Evolutionary conservation across 1,284 basidiomycete genomes (phyloP).

Genomic region (Apiotrichum siamense): DNA sequence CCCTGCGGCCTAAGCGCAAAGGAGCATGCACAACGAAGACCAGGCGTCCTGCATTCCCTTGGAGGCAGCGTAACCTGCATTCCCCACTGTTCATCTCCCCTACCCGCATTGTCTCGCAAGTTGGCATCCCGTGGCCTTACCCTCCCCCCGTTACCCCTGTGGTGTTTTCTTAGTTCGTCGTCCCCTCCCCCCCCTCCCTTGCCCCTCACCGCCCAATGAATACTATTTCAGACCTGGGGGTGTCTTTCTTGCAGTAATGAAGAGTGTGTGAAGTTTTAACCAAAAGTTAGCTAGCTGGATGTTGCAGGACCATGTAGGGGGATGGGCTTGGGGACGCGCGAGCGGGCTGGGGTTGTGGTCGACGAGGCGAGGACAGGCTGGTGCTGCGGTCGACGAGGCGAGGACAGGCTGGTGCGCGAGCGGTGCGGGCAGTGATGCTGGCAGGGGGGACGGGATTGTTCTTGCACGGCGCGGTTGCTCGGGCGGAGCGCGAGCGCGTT

Average conservation of each 20-base stretch:
- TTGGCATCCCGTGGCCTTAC: conserved; percentile 15
- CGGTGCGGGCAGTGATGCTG: too few relatives aligned
- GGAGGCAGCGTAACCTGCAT: conserved; percentile 14
- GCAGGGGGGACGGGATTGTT: too few relatives aligned
- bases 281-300: background rate
- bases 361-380: too few relatives aligned
- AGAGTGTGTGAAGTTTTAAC: conserved; percentile 11
- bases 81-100: conserved; percentile 17
- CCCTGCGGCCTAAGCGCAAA: conserved; percentile 29
- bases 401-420: too few relatives aligned
- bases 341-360: too few relatives aligned
- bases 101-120: conserved; percentile 19
- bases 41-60: conserved; percentile 17
- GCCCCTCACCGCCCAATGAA: conserved; percentile 18
- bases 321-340: too few relatives aligned
- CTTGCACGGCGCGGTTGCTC: too few relatives aligned
- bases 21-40: conserved; percentile 17
- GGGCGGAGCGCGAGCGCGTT: too few relatives aligned
- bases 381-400: too few relatives aligned
- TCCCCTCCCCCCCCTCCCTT: conserved; percentile 14
- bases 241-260: conserved; percentile 14
- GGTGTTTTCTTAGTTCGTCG: conserved; percentile 22
- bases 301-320: background rate
- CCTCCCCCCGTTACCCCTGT: conserved; percentile 16
- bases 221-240: conserved; percentile 21